These are phyloP conservation scores for Solanum ossicruentum DNA, from an alignment of 257 asterid genomes.

Conservation along the genomic window DNA sequence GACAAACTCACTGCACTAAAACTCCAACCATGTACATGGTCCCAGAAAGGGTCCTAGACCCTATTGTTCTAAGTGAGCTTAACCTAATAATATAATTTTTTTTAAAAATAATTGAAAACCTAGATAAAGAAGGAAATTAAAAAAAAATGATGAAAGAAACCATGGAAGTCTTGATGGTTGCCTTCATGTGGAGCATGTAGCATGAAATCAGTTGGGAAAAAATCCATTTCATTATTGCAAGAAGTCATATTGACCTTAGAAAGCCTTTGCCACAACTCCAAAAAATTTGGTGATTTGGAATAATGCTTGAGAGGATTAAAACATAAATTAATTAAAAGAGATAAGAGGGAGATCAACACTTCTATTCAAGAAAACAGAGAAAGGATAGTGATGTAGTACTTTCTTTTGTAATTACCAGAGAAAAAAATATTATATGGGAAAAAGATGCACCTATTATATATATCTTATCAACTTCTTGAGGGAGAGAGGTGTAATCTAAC, in stretches of 20 bases:
- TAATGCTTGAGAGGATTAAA: background rate
- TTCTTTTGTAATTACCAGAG: background rate
- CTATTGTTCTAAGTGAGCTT: background rate
- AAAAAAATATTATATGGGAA: background rate
- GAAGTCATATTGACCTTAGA: background rate
- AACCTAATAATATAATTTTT: background rate
- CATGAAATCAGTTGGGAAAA: conserved; percentile 67
- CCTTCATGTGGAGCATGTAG: conserved; percentile 49
- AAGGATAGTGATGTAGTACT: conserved; percentile 10
- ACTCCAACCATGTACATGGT: too few species aligned
- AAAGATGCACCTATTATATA: background rate
- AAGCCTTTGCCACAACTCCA: conserved; percentile 9
- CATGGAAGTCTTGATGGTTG: conserved; percentile 22
- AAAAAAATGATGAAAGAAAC: background rate
- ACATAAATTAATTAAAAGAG: background rate
- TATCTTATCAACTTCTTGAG: conserved; percentile 24
- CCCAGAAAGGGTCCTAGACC: too few species aligned
- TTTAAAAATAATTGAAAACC: background rate
- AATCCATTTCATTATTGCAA: conserved; percentile 38
- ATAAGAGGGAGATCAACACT: background rate
- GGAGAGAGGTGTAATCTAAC: background rate
- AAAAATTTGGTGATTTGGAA: conserved; percentile 14
- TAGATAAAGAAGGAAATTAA: background rate
- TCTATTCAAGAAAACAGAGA: background rate
- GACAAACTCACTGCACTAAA: too few species aligned